Evolutionary conservation across 2,329 filamentous ascomycete genomes (phyloP), one percentile per base, ranked within the genome.

Genomic region (Diaporthe vexans): DNA sequence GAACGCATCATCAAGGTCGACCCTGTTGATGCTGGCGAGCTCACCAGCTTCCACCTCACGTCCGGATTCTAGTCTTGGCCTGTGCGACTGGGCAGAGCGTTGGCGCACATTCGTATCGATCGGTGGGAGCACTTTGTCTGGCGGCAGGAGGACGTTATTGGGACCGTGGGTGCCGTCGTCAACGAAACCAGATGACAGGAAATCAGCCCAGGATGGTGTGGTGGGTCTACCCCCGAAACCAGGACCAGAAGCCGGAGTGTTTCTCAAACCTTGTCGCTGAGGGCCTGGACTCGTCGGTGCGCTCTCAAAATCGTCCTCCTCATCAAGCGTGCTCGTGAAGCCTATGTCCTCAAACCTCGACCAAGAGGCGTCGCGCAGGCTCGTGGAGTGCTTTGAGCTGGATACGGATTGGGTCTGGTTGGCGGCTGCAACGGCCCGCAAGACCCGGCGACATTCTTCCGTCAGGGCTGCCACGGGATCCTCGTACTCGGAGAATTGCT

Each of bases 161-260:
- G 89, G 88, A 37, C 88, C 86, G 76, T 88, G 88, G n/a, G 89
- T 85, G n/a, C 88, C 89, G 75, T 93, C 92, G 77, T 98, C 95
- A 29, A 93, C 88, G 80, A 99, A 99, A 1, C 97, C 97, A 56
- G 95, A 95, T 1, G 95, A 98, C 74, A 99, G 88, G 82, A 99
- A 99, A 82, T 99, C 97, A 4, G 97, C 97, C 97, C 97, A 99
- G 0, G 97, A 98, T 0, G 97, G 97, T 0, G 97, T 99, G 0
- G 95, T 98, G 1, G 97, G 97, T 74, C 97, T 90, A 48, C 90
- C 95, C 19, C 74, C 74, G 59, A 93, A 84, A 74, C 93, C 91
- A 57, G 88, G 88, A n/a, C 90, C 90, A 13, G 94, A 94, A 8
- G 90, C 89, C 21, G 95, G 91, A 8, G 91, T 90, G 19, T 89